These are phyloP conservation scores for Mortierella sp. DNA, from an alignment of 371 early-diverging fungal genomes.

Conservation along the genomic window DNA sequence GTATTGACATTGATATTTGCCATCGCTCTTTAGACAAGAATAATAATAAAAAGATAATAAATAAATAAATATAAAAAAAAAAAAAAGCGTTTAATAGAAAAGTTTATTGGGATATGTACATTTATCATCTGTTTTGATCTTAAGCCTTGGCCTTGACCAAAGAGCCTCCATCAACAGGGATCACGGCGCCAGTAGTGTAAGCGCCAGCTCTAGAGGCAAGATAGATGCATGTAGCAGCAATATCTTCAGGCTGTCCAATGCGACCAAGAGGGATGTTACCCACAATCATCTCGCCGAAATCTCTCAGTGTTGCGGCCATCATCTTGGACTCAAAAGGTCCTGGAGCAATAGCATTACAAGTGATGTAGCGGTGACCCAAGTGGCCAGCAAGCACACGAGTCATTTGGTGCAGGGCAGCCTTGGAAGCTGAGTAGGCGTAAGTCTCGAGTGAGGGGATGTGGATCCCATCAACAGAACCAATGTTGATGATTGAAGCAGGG, in stretches of 20 bases:
- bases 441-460: constrained; percentile 71
- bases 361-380: constrained; percentile 74
- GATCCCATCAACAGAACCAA: constrained; percentile 85
- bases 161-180: constrained; percentile 89
- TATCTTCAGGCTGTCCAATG: constrained; percentile 86
- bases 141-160: constrained; percentile 61
- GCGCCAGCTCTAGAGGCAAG: constrained; percentile 84
- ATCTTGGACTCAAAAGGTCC: constrained; percentile 92
- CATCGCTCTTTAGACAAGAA: no score
- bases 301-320: constrained; percentile 80
- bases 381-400: constrained; percentile 77
- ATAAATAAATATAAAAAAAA: no score
- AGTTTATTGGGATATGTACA: background rate
- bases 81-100: no score
- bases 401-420: constrained; percentile 86
- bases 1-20: no score
- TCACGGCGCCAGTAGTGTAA: constrained; percentile 87
- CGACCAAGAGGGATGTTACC: constrained; percentile 77
- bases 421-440: constrained; percentile 84
- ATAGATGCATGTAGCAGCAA: constrained; percentile 89
- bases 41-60: no score
- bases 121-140: background rate
- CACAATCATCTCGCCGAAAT: constrained; percentile 70
- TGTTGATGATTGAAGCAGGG: constrained; percentile 84
- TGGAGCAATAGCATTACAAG: constrained; percentile 93